Evolutionary conservation across 441 rosid genomes (phyloP).

Genomic region (Melastoma candidum): DNA sequence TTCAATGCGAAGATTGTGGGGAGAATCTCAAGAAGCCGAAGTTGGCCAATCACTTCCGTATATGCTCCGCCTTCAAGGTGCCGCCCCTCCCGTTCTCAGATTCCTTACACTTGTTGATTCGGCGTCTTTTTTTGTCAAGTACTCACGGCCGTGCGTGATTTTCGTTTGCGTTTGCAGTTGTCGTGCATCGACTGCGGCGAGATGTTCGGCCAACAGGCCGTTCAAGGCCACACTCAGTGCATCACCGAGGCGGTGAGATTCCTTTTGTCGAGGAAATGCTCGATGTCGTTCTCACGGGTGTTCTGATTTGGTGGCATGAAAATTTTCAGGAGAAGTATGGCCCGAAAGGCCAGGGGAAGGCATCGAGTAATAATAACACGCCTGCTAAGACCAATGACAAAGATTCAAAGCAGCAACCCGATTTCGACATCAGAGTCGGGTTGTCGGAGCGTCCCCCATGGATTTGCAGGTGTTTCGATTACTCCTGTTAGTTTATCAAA

Average conservation of each 20-base stretch:
- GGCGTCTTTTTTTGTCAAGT: neutral
- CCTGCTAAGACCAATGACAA: slow-evolving; percentile 46
- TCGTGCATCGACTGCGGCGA: slow-evolving; percentile 96
- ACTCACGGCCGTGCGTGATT: neutral
- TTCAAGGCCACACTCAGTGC: slow-evolving; percentile 83
- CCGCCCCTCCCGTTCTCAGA: neutral
- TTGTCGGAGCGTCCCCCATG: slow-evolving; percentile 79
- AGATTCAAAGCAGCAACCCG: slow-evolving; percentile 44
- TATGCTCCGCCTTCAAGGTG: slow-evolving; percentile 81
- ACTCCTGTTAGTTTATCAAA: too few species aligned
- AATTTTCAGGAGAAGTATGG: slow-evolving; percentile 79
- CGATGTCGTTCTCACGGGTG: neutral
- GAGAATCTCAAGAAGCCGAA: slow-evolving; percentile 91
- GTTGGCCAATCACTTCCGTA: slow-evolving; percentile 66
- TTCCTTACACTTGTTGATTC: neutral
- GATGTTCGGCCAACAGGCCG: slow-evolving; percentile 59
- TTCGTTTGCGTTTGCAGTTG: slow-evolving; percentile 29
- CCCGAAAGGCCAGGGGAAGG: slow-evolving; percentile 65
- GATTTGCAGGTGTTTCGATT: slow-evolving; percentile 64
- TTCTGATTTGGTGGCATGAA: neutral
- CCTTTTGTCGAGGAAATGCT: neutral
- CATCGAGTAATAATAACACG: slow-evolving; percentile 29
- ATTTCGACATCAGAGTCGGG: slow-evolving; percentile 63
- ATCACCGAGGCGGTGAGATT: slow-evolving; percentile 72
- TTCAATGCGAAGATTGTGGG: slow-evolving; percentile 96